Percentiles rank a stretch among this genome's conserved stretches.
Evolutionary conservation across 2,329 filamentous ascomycete species (phyloP).

Genomic region (Phyllosticta paracitricarpa): DNA sequence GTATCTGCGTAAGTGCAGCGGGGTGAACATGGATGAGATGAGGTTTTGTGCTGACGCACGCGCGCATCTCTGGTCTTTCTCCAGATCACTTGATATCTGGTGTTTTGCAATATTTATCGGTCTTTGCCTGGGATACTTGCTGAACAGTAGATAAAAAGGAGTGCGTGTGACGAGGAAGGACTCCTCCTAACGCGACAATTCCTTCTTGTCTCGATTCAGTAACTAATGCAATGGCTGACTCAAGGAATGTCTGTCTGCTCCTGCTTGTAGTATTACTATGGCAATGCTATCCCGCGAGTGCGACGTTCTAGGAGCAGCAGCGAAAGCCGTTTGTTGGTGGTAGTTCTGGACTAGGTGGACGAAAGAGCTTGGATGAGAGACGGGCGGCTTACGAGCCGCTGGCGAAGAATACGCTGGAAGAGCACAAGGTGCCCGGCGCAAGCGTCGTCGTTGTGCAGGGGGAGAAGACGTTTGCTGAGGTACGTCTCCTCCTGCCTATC

Average conservation of each 20-base stretch:
- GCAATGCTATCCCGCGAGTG: background rate
- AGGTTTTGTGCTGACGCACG: too few relatives aligned
- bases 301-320: background rate
- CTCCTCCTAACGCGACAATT: background rate
- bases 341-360: background rate
- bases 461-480: slow-evolving; percentile 31
- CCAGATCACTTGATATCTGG: too few relatives aligned
- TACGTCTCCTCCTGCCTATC: background rate
- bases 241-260: background rate
- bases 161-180: background rate
- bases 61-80: too few relatives aligned
- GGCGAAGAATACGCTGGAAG: slow-evolving; percentile 23
- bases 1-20: too few relatives aligned
- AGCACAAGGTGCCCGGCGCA: slow-evolving; percentile 41
- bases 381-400: slow-evolving; percentile 1
- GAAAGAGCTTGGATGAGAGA: background rate
- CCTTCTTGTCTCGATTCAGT: background rate
- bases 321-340: background rate
- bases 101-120: too few relatives aligned
- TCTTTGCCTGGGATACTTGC: background rate
- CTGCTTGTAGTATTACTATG: background rate
- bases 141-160: background rate
- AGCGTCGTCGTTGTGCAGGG: slow-evolving; percentile 40
- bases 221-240: background rate
- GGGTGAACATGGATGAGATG: too few relatives aligned